Evolutionary conservation across 1,139 yeast species (phyloP).

Genomic region (Eremothecium gossypii): DNA sequence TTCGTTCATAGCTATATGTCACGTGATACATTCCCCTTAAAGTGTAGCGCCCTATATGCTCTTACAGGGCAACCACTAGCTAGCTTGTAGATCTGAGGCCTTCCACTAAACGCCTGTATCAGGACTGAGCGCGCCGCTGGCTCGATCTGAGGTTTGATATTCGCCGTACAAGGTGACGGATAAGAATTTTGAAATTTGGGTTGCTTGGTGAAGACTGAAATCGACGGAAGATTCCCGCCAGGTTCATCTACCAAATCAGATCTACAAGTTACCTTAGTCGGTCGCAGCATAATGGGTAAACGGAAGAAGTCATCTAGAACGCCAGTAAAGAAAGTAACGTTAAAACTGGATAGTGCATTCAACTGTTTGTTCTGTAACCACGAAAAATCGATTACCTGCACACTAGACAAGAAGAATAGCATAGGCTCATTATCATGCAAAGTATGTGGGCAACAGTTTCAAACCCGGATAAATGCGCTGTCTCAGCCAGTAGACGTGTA

Average conservation of each 20-base stretch:
- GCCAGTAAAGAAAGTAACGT: conserved; percentile 72
- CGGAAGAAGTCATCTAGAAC: conserved; percentile 82
- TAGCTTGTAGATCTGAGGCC: no score
- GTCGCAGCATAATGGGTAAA: conserved; percentile 49
- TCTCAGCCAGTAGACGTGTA: conserved; percentile 80
- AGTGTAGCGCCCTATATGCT: no score
- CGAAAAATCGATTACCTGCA: conserved; percentile 83
- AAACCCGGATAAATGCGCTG: conserved; percentile 65
- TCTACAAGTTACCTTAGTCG: background rate
- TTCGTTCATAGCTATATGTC: background rate
- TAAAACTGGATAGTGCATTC: conserved; percentile 74
- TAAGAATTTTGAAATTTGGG: background rate
- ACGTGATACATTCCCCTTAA: no score
- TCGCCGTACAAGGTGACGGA: background rate
- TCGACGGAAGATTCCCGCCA: no score
- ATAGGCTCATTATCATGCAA: conserved; percentile 84
- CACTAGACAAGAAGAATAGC: conserved; percentile 76
- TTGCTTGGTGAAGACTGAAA: background rate
- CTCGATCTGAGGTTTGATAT: no score
- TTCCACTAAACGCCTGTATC: no score
- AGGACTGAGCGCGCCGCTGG: no score
- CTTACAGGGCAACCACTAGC: no score
- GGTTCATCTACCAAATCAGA: background rate
- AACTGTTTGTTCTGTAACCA: conserved; percentile 94
- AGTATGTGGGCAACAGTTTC: conserved; percentile 91